These are phyloP conservation scores for Suillus subaureus DNA, from an alignment of 768 basidiomycete genomes.

Conservation along the genomic window DNA sequence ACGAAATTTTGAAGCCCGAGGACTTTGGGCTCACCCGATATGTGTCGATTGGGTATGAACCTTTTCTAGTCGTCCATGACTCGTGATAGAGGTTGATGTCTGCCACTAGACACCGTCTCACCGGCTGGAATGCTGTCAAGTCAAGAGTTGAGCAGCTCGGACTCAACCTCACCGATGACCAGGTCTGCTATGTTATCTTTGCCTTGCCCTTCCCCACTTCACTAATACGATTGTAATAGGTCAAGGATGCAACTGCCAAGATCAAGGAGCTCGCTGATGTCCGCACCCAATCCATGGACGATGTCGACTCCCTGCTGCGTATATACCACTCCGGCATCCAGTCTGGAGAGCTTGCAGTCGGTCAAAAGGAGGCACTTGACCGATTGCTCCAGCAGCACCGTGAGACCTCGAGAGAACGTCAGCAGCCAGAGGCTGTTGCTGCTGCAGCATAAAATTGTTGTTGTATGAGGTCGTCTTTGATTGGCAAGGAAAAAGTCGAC, in stretches of 20 bases:
- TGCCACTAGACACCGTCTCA: constrained; percentile 77
- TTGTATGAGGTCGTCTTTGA: not conserved
- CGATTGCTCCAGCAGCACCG: constrained; percentile 82
- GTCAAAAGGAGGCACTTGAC: constrained; percentile 92
- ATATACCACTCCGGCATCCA: constrained; percentile 95
- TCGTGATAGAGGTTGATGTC: not conserved
- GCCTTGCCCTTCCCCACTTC: constrained; percentile 6
- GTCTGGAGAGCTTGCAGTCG: constrained; percentile 88
- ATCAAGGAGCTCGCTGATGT: constrained; percentile 99
- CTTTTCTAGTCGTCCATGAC: not conserved
- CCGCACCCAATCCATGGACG: constrained; percentile 98
- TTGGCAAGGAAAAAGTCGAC: not conserved
- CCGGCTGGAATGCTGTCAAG: constrained; percentile 99
- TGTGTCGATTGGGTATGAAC: constrained; percentile 87
- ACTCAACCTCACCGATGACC: constrained; percentile 85
- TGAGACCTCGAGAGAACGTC: constrained; percentile 24
- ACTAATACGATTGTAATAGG: constrained; percentile 38
- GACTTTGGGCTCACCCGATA: constrained; percentile 98
- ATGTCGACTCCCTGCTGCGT: constrained; percentile 95
- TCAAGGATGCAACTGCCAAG: constrained; percentile 99
- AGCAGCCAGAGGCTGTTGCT: constrained; percentile 13
- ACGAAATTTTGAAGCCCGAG: constrained; percentile 98
- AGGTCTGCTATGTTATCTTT: constrained; percentile 44
- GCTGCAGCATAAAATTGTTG: constrained; percentile 1
- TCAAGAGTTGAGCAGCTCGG: constrained; percentile 97